These are phyloP conservation scores for Corrigiola litoralis DNA, from an alignment of 179 eudicot species.

Conservation along the genomic window DNA sequence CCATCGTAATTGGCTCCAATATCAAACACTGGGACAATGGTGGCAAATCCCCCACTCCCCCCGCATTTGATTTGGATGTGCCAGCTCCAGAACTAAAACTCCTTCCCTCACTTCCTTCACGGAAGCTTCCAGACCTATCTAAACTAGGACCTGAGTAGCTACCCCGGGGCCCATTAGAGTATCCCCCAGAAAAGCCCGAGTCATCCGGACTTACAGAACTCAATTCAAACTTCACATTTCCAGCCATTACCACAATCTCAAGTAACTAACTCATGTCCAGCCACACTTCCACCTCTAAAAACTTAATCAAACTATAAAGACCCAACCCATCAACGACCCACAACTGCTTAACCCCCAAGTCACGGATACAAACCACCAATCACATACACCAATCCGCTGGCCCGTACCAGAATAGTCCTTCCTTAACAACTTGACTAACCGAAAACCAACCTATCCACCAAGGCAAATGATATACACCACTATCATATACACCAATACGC, in stretches of 20 bases:
- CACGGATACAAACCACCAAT: slow-evolving; percentile 11
- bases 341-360: slow-evolving; percentile 6
- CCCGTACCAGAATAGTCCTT: slow-evolving; percentile 11
- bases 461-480: slow-evolving; percentile 10
- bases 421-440: too few species aligned
- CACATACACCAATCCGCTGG: background rate
- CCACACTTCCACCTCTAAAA: slow-evolving; percentile 11
- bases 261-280: slow-evolving; percentile 34
- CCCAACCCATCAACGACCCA: slow-evolving; percentile 17
- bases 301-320: slow-evolving; percentile 17
- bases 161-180: slow-evolving; percentile 57
- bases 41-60: slow-evolving; percentile 35
- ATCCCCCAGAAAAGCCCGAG: slow-evolving; percentile 45
- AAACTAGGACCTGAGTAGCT: slow-evolving; percentile 43
- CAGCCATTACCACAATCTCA: slow-evolving; percentile 54
- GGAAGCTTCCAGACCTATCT: slow-evolving; percentile 79
- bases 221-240: slow-evolving; percentile 60
- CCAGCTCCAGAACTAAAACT: slow-evolving; percentile 43
- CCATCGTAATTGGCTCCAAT: slow-evolving; percentile 60
- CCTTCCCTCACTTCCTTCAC: slow-evolving; percentile 68
- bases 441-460: slow-evolving; percentile 8
- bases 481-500: slow-evolving; percentile 2
- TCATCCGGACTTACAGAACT: slow-evolving; percentile 68
- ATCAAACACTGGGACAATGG: slow-evolving; percentile 49
- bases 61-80: slow-evolving; percentile 40